Base-by-base conservation (phyloP, 257 asterid species). In the Parsonsia alboflavescens region DNA sequence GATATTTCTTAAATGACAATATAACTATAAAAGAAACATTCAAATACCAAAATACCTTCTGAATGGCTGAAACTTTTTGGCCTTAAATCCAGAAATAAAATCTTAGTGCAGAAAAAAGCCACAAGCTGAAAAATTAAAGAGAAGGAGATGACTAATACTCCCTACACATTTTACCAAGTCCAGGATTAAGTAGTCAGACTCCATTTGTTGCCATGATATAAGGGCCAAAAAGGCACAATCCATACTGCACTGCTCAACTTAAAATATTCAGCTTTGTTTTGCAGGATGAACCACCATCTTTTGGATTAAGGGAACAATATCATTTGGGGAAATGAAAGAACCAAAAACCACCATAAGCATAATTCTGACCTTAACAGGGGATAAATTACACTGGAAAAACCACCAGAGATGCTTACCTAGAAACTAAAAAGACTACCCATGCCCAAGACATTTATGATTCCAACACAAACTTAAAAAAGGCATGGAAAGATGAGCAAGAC, bases 21-120 rank as follows among this genome's bases (percentile, higher is more conserved):
- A 78, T 75, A 77, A 80, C 77, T 78, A 78, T 78, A 78, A 64
- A 87, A 81, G 79, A 76, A 82, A 88, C 70, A 76, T 76, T 74
- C 78, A 81, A 79, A 85, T 86, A 89, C 93, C 93, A 48, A 85
- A 86, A 82, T 82, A 85, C 82, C 97, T 82, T 89, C 92, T 73
- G 89, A 88, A 87, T 75, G 65, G 89, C 87, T 74, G 97, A 87
- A 89, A 88, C 86, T 80, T 83, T 87, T 95, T 87, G 88, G 88
- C 92, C 96, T 90, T 86, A 73, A 86, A 86, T 88, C 86, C 91
- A 90, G 82, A 89, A 88, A 81, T 82, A 82, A 85, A 84, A 83
- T 62, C 84, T 86, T 84, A 93, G 93, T 84, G 88, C 89, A 93
- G 80, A 80, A 85, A 63, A 19, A 81, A 76, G 85, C 79, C 67